A percentile compares a stretch with the other conserved stretches of the same genome.
Evolutionary conservation across 305 asterid species (phyloP).

Genomic region (Rubia occidens): DNA sequence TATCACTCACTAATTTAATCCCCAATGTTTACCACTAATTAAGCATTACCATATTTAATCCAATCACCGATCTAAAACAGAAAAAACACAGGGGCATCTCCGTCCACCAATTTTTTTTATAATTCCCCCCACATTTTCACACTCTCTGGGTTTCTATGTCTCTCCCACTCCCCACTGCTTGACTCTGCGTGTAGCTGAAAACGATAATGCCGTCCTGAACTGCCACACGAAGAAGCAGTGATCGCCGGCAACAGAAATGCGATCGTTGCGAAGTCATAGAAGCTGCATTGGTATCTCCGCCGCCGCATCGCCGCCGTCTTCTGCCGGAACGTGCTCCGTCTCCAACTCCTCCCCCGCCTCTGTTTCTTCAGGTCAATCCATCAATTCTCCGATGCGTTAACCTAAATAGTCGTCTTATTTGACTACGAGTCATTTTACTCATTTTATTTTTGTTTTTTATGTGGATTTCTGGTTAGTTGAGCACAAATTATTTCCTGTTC

Average conservation of each 20-base stretch:
- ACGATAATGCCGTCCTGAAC: background rate
- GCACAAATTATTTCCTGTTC: background rate
- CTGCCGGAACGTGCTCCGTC: constrained; percentile 12
- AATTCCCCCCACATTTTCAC: constrained; percentile 5
- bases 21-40: constrained; percentile 2
- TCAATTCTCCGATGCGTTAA: background rate
- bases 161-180: background rate
- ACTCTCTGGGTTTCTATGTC: background rate
- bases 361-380: constrained; percentile 14
- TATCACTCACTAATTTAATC: background rate
- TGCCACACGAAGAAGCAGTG: background rate
- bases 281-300: constrained; percentile 23
- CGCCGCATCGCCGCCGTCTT: constrained; percentile 3
- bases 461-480: background rate
- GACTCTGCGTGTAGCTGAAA: background rate
- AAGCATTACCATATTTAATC: constrained; percentile 1
- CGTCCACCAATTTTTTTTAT: background rate
- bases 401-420: background rate
- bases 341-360: constrained; percentile 15
- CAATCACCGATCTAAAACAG: background rate
- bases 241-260: constrained; percentile 10
- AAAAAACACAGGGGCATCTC: background rate
- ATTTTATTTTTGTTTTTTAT: background rate
- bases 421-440: background rate
- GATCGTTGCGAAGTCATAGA: constrained; percentile 17